These are phyloP conservation scores for Monilinia fructigena DNA, from an alignment of 2,329 filamentous ascomycete genomes.

Conservation along the genomic window DNA sequence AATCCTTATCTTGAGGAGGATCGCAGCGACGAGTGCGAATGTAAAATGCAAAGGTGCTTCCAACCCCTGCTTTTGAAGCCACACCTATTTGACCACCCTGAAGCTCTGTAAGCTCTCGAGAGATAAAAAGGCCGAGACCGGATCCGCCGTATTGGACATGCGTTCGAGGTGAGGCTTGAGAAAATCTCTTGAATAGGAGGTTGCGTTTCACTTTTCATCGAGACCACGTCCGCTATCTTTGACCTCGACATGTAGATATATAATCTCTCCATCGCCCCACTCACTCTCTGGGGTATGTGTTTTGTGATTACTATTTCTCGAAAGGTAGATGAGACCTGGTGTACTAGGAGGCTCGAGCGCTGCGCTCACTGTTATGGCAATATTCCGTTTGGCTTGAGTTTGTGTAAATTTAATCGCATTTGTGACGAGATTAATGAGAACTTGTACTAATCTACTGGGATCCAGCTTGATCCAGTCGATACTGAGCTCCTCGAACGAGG, in stretches of 20 bases:
- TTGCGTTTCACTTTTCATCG: slow-evolving; percentile 67
- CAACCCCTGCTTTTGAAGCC: slow-evolving; percentile 63
- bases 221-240: slow-evolving; percentile 76
- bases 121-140: slow-evolving; percentile 77
- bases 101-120: slow-evolving; percentile 73
- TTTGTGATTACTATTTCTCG: slow-evolving; percentile 38
- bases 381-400: slow-evolving; percentile 56
- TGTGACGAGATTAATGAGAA: slow-evolving; percentile 76
- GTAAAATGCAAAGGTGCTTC: slow-evolving; percentile 74
- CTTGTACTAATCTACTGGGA: slow-evolving; percentile 72
- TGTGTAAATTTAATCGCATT: slow-evolving; percentile 83
- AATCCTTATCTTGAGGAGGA: slow-evolving; percentile 12
- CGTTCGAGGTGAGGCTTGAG: slow-evolving; percentile 70
- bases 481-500: slow-evolving; percentile 56
- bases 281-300: slow-evolving; percentile 37
- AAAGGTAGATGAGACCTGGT: slow-evolving; percentile 21
- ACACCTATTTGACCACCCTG: slow-evolving; percentile 80
- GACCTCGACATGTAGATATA: slow-evolving; percentile 72
- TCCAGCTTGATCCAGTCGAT: slow-evolving; percentile 69
- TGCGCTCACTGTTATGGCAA: slow-evolving; percentile 44
- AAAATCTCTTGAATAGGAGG: slow-evolving; percentile 72
- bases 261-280: slow-evolving; percentile 69
- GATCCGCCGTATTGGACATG: slow-evolving; percentile 79
- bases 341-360: slow-evolving; percentile 23
- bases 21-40: slow-evolving; percentile 43